These are phyloP conservation scores for Lepidium sativum DNA, from an alignment of 345 rosid genomes.

Conservation along the genomic window DNA sequence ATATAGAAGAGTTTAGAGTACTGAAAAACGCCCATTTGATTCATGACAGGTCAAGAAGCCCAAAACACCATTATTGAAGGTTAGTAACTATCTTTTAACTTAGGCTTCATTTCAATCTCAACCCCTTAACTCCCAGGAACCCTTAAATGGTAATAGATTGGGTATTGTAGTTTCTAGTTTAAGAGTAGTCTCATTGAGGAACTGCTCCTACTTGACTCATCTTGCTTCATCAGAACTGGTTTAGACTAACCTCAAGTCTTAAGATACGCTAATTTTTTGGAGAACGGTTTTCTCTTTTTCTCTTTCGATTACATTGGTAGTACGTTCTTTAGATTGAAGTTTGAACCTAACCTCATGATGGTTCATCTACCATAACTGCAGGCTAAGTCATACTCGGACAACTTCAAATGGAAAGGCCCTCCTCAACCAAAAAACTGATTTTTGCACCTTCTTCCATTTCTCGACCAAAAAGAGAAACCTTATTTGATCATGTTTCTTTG, in stretches of 20 bases:
- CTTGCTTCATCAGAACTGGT: not conserved
- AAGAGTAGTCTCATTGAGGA: not conserved
- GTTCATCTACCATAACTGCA: conserved; percentile 17
- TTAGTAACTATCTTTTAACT: conserved; percentile 10
- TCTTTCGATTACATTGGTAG: not conserved
- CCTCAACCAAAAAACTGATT: conserved; percentile 37
- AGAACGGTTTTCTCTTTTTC: not conserved
- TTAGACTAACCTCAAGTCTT: not conserved
- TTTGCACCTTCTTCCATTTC: not conserved
- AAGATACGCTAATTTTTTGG: not conserved
- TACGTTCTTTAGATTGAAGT: not conserved
- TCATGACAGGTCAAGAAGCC: conserved; percentile 64
- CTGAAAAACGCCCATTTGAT: not conserved
- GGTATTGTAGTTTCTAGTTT: not conserved
- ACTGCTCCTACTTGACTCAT: not conserved
- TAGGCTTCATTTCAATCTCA: not conserved
- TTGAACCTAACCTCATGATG: not conserved
- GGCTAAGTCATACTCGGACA: conserved; percentile 82
- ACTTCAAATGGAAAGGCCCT: conserved; percentile 88
- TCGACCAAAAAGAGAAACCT: not conserved
- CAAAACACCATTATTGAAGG: conserved; percentile 36
- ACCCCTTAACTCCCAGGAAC: not conserved
- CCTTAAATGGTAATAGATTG: not conserved
- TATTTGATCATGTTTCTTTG: conserved; percentile 14
- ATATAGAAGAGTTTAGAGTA: not conserved